Evolutionary conservation across 805 yeast genomes (phyloP), one percentile per base, ranked within the genome.

Genomic region (Metschnikowia chrysomelidarum): DNA sequence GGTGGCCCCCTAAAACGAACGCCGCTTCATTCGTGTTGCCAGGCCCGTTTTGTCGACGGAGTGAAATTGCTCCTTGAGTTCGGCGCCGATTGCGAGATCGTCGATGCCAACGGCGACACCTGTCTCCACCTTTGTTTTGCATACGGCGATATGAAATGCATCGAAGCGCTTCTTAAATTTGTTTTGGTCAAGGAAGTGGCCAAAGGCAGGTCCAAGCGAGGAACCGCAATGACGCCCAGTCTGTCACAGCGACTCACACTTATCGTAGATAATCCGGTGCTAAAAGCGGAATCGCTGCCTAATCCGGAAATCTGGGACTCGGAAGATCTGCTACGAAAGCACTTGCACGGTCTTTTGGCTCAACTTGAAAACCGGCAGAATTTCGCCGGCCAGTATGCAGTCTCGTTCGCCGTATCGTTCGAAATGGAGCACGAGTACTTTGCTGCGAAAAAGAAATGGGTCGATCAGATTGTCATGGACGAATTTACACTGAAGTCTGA

Each of bases 1-100:
- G 55, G 67, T 4, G 71, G 68, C 57, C 27, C 76, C 70, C 16
- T 63, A 51, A 9, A 34, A 51, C 65, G 71, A 36, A 80, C 85
- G 0, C 86, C 84, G 6, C 64, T 82, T n/a, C 88, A 86, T 53
- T 68, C 78, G 12, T 83, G 91, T 11, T 75, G 84, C 22, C 59
- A 66, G 10, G 56, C 66, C 25, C 85, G 86, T 34, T 75, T 70
- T 53, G 71, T 71, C 39, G 81, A 78, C 23, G 81, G 89, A 44
- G 66, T 82, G 29, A 76, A 72, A 43, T 59, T 85, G 26, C 60
- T 87, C 14, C 60, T 87, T 4, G 82, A 82, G 23, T 75, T 82
- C 37, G 93, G 89, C 7, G 94, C 94, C 2, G 59, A 64, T 30
- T 60, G 59, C 57, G 29, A 38, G 5, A 12, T 44, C 3, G 35